These are phyloP conservation scores for Xylariaceae sp. DNA, from an alignment of 2,329 filamentous ascomycete species.

Conservation along the genomic window DNA sequence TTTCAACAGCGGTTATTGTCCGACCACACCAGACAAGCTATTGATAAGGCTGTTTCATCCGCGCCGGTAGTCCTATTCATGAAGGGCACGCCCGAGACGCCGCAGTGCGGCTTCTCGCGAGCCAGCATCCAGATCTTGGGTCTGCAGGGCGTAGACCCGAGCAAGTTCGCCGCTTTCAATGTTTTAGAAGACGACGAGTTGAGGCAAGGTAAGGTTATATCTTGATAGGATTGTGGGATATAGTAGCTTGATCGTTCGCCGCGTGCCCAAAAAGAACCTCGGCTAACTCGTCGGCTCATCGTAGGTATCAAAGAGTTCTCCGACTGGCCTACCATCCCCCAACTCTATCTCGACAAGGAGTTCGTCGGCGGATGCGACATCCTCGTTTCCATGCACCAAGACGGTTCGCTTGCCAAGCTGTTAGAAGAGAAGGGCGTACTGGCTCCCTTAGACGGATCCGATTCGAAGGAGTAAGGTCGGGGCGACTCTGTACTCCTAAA, in stretches of 20 bases:
- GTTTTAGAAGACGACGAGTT: slow-evolving; percentile 90
- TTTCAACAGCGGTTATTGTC: slow-evolving; percentile 72
- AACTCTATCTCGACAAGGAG: slow-evolving; percentile 93
- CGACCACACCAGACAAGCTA: slow-evolving; percentile 75
- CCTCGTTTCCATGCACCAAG: slow-evolving; percentile 94
- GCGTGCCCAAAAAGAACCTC: background rate
- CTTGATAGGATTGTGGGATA: background rate
- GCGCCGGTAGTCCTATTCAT: slow-evolving; percentile 97
- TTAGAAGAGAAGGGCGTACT: slow-evolving; percentile 92
- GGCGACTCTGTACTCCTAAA: slow-evolving; percentile 24
- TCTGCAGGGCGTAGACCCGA: slow-evolving; percentile 90
- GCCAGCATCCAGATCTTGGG: slow-evolving; percentile 94
- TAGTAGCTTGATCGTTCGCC: too few relatives aligned
- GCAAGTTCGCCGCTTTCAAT: slow-evolving; percentile 98
- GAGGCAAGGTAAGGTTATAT: slow-evolving; percentile 67
- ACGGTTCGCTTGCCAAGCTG: slow-evolving; percentile 87
- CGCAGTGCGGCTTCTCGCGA: slow-evolving; percentile 95
- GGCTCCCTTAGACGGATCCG: slow-evolving; percentile 57
- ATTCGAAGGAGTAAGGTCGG: slow-evolving; percentile 41
- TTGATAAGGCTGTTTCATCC: slow-evolving; percentile 85
- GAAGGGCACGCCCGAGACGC: slow-evolving; percentile 96
- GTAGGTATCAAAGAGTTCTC: slow-evolving; percentile 98
- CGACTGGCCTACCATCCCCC: slow-evolving; percentile 98
- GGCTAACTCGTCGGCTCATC: slow-evolving; percentile 5
- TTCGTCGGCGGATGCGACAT: slow-evolving; percentile 99